Conservation (phyloP, 176 grass and related monocot genomes). For the Pontederia paniculata region DNA sequence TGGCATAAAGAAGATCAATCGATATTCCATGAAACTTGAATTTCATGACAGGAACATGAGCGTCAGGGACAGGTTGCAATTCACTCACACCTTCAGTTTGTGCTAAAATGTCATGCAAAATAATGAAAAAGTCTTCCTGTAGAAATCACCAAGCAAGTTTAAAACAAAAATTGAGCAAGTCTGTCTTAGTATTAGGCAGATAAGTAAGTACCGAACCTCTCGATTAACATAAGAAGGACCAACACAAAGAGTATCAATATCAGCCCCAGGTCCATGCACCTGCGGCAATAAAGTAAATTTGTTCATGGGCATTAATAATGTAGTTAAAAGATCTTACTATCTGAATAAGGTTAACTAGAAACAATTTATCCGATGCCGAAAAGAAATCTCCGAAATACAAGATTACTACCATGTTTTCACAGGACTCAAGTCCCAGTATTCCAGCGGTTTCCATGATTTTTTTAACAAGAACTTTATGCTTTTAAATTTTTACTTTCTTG, state of each 20-base stretch:
- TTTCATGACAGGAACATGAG: constrained; percentile 98
- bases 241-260: constrained; percentile 92
- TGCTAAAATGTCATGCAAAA: constrained; percentile 62
- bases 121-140: constrained; percentile 97
- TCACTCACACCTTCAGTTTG: constrained; percentile 75
- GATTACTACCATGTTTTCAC: no score
- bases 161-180: constrained; percentile 1
- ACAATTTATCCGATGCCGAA: no score
- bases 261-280: constrained; percentile 92
- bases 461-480: no score
- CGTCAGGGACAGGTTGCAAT: constrained; percentile 83
- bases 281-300: constrained; percentile 19
- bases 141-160: constrained; percentile 12
- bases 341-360: background rate
- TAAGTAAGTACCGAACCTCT: constrained; percentile 35
- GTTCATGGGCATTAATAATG: background rate
- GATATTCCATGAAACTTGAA: constrained; percentile 95
- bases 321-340: background rate
- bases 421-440: no score
- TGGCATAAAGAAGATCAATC: constrained; percentile 97
- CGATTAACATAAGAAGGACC: constrained; percentile 96
- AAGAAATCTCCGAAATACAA: no score
- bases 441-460: no score
- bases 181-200: background rate
- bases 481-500: no score